A percentile compares a stretch with the other conserved stretches of the same genome.
Evolutionary conservation across 2,329 filamentous ascomycete species (phyloP).

Genomic region (Curvularia sp.): DNA sequence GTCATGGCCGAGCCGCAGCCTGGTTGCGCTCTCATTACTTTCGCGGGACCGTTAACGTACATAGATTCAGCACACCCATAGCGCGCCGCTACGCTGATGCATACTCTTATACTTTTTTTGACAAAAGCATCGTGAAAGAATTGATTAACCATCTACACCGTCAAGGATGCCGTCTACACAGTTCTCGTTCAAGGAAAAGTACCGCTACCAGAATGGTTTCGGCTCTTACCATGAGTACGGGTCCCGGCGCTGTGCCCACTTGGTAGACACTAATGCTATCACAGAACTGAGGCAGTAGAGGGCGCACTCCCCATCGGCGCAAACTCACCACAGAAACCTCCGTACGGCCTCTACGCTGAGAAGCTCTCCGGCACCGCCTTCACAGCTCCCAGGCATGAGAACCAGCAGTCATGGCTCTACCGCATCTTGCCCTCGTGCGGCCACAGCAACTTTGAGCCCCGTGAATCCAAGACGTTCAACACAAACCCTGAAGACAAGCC

Average conservation of each 20-base stretch:
- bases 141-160: constrained; percentile 30
- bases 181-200: constrained; percentile 70
- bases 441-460: constrained; percentile 62
- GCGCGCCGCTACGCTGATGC: constrained; percentile 22
- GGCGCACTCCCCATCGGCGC: constrained; percentile 76
- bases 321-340: constrained; percentile 83
- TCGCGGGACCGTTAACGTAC: constrained; percentile 1
- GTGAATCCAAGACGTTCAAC: constrained; percentile 58
- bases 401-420: constrained; percentile 67
- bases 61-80: constrained; percentile 1
- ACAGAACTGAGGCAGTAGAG: constrained; percentile 76
- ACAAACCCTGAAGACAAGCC: constrained; percentile 59
- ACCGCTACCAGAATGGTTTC: constrained; percentile 82
- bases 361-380: constrained; percentile 68
- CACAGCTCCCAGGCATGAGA: constrained; percentile 63
- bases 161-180: constrained; percentile 68
- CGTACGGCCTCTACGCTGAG: constrained; percentile 82
- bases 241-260: neutral
- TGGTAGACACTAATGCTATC: constrained; percentile 16
- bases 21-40: neutral
- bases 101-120: constrained; percentile 36
- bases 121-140: constrained; percentile 30
- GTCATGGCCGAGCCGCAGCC: constrained; percentile 26
- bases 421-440: constrained; percentile 65
- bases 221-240: constrained; percentile 76